Base-by-base conservation (phyloP, 257 asterid species). In the Fraxinus anomala region DNA sequence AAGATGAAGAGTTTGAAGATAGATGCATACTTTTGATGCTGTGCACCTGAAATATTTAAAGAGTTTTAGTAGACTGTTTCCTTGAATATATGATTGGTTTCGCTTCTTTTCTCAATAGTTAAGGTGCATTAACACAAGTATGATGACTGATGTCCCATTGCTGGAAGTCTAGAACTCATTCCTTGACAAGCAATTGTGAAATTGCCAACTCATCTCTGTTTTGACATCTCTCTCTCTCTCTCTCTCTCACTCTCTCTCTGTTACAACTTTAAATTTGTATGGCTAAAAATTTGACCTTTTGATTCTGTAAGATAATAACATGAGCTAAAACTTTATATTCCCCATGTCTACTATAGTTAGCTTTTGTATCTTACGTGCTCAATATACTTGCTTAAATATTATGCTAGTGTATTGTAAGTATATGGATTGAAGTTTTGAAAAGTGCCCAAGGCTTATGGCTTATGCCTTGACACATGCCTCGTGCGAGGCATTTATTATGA, bases 1-100 rank as follows among this genome's bases (percentile, higher is more conserved):
- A 86, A 11, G 94, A 88, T 24, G 93, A 89, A 31, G 81, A 81
- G 63, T 74, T 79, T 26, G 51, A 68, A 61, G 88, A 82, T 66
- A 79, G 79, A 71, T 85, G 73, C 70, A 39, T 77, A 70, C 74
- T 79, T 79, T 42, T 82, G 74, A 80, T 37, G 39, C 17, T 74
- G 54, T 31, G n/a, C 28, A 47, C 34, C 69, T 63, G 69, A 26
- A 31, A 21, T 79, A 69, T 39, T 59, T 49, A 8, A 59, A 34
- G 36, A n/a, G 1, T 78, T 67, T 54, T 63, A 6, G 69, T 6
- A 56, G 66, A 56, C 54, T 13, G 14, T 39, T 13, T 34, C n/a
- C 1, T 49, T 49, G 72, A 24, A 10, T 54, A 24, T 59, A 40
- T 19, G 63, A 63, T 77, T 69, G 42, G 19, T 30, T 42, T 44